Evolutionary conservation across 2,329 filamentous ascomycete genomes (phyloP), one percentile per base, ranked within the genome.

Genomic region (Arthrinium phaeospermum): DNA sequence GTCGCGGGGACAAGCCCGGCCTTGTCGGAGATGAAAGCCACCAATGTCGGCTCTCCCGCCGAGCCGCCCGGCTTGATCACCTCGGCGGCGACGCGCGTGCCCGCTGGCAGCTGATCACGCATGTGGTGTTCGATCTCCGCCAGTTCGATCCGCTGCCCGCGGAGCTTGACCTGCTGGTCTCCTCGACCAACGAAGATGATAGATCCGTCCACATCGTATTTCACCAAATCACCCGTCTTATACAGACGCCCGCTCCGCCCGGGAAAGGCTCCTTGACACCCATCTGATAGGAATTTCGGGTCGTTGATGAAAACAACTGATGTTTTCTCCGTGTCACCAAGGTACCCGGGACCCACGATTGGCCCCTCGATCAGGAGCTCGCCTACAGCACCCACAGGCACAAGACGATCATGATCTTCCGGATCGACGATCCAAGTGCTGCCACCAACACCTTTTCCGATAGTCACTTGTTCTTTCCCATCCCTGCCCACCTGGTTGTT

Each of bases 211-310:
- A 45, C 70, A 24, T 30, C 71, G 71, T 68, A 81, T 73, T 30
- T 77, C 74, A 24, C 81, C 83, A 69, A 41, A 61, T 75, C 72
- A 4, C 76, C 72, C 1, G 71, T 57, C 13, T 75, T 70, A 7
- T 74, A 72, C 61, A 78, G 76, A 24, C 72, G 71, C 4, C 72
- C 57, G 14, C 27, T 71, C 3, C 69, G 69, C n/a, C 57, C 69
- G 13, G 37, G 37, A 6, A 37, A 37, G 75, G 88, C 87, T 8
- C 88, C 86, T 75, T 88, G 86, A 85, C 84, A 27, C 91, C 83
- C 24, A 37, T 64, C 45, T 16, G 41, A 34, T 41, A 74, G 16
- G 16, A 49, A 51, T 80, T 91, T 93, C 70, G 72, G 74, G 53
- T 79, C 74, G 14, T 72, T 68, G 12, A 81, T 41, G 70, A 81